Conservation (phyloP, 2,329 filamentous ascomycete genomes). For the Tolypocladium pustulatum region DNA sequence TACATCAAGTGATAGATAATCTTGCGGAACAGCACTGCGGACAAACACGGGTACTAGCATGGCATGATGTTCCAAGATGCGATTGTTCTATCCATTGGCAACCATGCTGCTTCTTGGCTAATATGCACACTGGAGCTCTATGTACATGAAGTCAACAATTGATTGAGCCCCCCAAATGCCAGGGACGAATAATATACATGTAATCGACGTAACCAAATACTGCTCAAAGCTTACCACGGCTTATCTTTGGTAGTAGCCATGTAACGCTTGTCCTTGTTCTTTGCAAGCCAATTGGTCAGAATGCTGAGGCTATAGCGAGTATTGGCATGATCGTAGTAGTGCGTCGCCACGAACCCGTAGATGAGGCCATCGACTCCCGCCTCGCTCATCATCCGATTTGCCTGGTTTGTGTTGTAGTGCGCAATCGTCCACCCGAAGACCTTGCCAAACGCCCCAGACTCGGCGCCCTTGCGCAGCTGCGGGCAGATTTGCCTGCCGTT, state of each 20-base stretch:
- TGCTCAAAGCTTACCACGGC: background rate
- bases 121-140: no score
- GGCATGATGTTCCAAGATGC: no score
- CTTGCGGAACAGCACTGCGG: no score
- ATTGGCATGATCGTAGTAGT: background rate
- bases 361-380: slow-evolving; percentile 3
- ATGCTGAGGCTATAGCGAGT: background rate
- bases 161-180: background rate
- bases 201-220: background rate
- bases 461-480: background rate
- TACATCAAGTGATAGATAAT: no score
- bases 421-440: slow-evolving; percentile 2
- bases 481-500: background rate
- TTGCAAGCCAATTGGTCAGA: background rate
- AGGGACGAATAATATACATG: background rate
- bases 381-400: background rate
- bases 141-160: background rate
- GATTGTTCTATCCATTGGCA: no score
- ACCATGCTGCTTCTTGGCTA: no score
- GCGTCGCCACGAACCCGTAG: background rate
- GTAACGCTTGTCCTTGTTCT: background rate
- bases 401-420: background rate
- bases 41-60: no score
- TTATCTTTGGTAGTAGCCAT: background rate
- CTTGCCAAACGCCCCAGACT: background rate